Evolutionary conservation across 192 early-diverging fungal genomes (phyloP), one percentile per base, ranked within the genome.

Genomic region (Backusella psychrophila): DNA sequence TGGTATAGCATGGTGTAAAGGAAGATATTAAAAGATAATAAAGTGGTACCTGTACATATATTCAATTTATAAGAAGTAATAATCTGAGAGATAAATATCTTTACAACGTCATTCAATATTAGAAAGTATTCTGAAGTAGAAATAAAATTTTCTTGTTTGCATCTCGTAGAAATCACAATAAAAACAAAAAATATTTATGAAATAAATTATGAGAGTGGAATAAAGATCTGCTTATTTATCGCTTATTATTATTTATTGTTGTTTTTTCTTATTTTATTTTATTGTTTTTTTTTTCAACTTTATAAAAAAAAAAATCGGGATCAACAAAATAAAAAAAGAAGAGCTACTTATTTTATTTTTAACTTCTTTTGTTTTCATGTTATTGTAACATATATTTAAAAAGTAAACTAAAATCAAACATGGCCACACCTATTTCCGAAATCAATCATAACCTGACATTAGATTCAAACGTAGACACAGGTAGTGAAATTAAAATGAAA

Each of bases 131-230:
- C 9, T 59, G 4, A 59, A 29, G 9, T 23, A 9, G 23, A 19
- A 59, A 59, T 9, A 23, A 59, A 59, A 59, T 0, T 2, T 59
- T 59, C 53, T 59, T 59, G 53, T 59, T 59, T 59, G 53, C 53
- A 59, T 59, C 53, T 59, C 53, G 53, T 59, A 26, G 53, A 59
- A 59, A 59, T 59, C 21, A 59, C 53, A 59, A 59, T 59, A 59
- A 59, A 59, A 59, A 59, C 53, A 59, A 59, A 23, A 56, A 59
- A 49, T 49, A 49, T 49, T 49, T 49, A 49, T 49, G 46, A 49
- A 44, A 59, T 59, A 59, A 59, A 59, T 59, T 59, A 59, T 59
- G 53, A 59, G 53, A 59, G 53, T 26, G 53, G 53, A 59, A 59
- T 59, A 59, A 59, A 59, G 53, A 59, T 59, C 21, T 26, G 11